Conservation (phyloP, 2,329 filamentous ascomycete genomes). For the Nemania sp. region DNA sequence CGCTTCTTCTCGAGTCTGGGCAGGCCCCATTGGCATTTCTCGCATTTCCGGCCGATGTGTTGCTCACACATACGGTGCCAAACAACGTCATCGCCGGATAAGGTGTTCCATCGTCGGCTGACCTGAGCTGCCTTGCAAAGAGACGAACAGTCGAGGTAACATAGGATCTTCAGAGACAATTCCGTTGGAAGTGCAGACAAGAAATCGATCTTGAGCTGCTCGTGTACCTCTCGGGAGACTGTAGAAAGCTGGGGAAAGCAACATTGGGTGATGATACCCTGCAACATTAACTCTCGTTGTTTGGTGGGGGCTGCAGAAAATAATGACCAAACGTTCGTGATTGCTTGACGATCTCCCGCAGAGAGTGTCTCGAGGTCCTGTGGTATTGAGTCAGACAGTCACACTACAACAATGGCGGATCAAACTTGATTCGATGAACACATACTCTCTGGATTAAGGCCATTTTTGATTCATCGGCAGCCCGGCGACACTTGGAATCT, state of each 20-base stretch:
- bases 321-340: constrained; percentile 95
- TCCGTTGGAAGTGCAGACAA: constrained; percentile 85
- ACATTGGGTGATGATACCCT: constrained; percentile 93
- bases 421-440: constrained; percentile 24
- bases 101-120: constrained; percentile 80
- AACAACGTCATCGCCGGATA: constrained; percentile 97
- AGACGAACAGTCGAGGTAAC: constrained; percentile 89
- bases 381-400: neutral
- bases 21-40: constrained; percentile 93
- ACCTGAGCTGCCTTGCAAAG: constrained; percentile 96
- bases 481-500: constrained; percentile 89
- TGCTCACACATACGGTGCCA: constrained; percentile 98
- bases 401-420: neutral
- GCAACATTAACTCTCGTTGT: constrained; percentile 93
- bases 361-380: constrained; percentile 83
- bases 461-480: constrained; percentile 96
- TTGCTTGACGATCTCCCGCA: constrained; percentile 87
- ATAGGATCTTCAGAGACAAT: constrained; percentile 90
- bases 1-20: constrained; percentile 88
- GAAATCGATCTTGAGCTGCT: constrained; percentile 98
- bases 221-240: constrained; percentile 85
- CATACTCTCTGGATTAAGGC: constrained; percentile 85
- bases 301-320: constrained; percentile 95
- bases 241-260: constrained; percentile 97
- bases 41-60: constrained; percentile 80